phyloP scores from a whole-genome alignment of 257 asterid genomes.

The Solanum ahanhuiri region DNA sequence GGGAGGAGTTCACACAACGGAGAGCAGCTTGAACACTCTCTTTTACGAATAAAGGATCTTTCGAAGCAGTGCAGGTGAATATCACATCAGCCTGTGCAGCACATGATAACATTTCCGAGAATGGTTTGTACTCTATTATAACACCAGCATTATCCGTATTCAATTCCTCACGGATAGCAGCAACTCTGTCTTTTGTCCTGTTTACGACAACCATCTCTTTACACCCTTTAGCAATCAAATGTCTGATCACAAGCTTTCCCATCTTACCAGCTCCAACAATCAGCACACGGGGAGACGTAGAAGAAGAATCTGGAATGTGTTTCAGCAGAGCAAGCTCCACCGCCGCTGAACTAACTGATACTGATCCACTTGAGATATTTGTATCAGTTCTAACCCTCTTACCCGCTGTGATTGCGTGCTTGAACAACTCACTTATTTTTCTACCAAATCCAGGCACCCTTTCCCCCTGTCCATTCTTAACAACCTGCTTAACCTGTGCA shows the following conservation, averaged over 20 bases:
- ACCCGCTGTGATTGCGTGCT: constrained; percentile 75
- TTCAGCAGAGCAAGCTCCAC: constrained; percentile 84
- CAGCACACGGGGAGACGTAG: constrained; percentile 35
- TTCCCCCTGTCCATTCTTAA: constrained; percentile 59
- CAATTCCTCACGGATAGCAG: constrained; percentile 47
- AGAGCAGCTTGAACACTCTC: constrained; percentile 47
- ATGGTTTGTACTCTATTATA: constrained; percentile 40
- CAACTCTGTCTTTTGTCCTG: constrained; percentile 66
- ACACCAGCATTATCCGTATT: constrained; percentile 32
- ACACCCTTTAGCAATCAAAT: constrained; percentile 72
- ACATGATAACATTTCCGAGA: constrained; percentile 44
- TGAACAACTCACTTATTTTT: constrained; percentile 65
- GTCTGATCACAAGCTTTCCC: constrained; percentile 88
- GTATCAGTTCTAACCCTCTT: constrained; percentile 95
- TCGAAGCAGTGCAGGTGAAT: constrained; percentile 75
- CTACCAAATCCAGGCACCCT: constrained; percentile 59
- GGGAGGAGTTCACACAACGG: constrained; percentile 25
- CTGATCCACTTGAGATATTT: constrained; percentile 68
- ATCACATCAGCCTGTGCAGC: constrained; percentile 70
- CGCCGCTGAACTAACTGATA: constrained; percentile 94
- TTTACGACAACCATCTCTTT: constrained; percentile 63
- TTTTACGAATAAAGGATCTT: constrained; percentile 50
- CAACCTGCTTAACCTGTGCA: constrained; percentile 90
- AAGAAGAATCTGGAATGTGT: constrained; percentile 40
- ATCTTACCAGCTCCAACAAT: constrained; percentile 93